Evolutionary conservation across 352 stramenopile species (phyloP).

Genomic region (Globisporangium carolinianum): DNA sequence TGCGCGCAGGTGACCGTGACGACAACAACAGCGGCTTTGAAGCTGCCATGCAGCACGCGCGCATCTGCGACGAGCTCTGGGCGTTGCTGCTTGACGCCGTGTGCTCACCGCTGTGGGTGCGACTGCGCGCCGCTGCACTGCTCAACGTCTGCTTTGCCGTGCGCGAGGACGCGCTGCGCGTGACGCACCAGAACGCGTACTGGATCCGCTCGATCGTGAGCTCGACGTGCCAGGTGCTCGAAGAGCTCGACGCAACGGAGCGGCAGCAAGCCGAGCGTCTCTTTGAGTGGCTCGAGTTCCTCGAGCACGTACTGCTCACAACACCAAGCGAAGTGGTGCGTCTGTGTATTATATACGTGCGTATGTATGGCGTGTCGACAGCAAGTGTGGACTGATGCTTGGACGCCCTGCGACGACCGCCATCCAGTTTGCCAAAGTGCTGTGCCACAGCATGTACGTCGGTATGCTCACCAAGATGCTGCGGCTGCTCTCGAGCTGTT

Average conservation of each 20-base stretch:
- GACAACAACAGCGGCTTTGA: conserved; percentile 11
- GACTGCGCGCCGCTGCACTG: conserved; percentile 49
- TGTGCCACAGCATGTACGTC: conserved; percentile 47
- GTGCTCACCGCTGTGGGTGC: conserved; percentile 56
- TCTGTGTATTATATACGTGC: not conserved
- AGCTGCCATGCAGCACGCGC: conserved; percentile 10
- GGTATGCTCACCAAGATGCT: conserved; percentile 62
- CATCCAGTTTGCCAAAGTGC: conserved; percentile 27
- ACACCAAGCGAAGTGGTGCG: conserved; percentile 27
- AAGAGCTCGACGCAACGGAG: conserved; percentile 42
- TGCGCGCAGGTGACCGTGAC: conserved; percentile 13
- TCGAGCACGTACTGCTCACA: conserved; percentile 42
- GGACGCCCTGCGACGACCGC: too few relatives aligned
- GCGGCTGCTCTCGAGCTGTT: conserved; percentile 39
- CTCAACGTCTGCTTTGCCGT: conserved; percentile 41
- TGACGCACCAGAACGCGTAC: conserved; percentile 19
- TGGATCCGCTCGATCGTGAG: conserved; percentile 64
- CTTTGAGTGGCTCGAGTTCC: conserved; percentile 59
- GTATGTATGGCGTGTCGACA: too few relatives aligned
- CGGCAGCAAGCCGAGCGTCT: conserved; percentile 33
- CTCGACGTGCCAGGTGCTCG: conserved; percentile 59
- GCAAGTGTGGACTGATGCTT: too few relatives aligned
- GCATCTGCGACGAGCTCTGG: conserved; percentile 44
- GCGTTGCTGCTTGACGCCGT: conserved; percentile 59
- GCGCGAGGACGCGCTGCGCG: conserved; percentile 17